Percentiles rank a stretch among this genome's conserved stretches.
phyloP scores from a whole-genome alignment of 2,329 filamentous ascomycete genomes.

The Herpotrichia juniperi region DNA sequence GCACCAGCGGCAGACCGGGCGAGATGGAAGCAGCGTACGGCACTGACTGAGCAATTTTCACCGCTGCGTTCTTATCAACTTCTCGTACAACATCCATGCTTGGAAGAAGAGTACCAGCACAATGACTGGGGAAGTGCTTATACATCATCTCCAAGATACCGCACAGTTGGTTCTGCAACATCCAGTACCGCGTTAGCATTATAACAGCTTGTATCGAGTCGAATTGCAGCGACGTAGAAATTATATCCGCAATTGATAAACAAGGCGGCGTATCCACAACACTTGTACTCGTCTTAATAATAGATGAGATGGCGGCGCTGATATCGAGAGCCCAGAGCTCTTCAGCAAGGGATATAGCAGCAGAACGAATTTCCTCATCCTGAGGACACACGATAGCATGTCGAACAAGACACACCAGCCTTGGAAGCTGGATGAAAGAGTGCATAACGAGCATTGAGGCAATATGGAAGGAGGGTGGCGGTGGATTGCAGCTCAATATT shows the following conservation, averaged over 20 bases:
- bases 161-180: slow-evolving; percentile 5
- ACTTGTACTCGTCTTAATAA: neutral
- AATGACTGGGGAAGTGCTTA: slow-evolving; percentile 5
- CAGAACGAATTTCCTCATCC: neutral
- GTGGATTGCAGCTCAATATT: neutral
- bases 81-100: neutral
- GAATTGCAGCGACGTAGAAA: neutral
- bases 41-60: slow-evolving; percentile 5
- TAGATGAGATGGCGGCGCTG: neutral
- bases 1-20: neutral
- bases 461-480: neutral
- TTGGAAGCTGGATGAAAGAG: slow-evolving; percentile 13
- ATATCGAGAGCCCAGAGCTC: slow-evolving; percentile 8
- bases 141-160: slow-evolving; percentile 1
- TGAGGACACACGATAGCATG: neutral
- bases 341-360: slow-evolving; percentile 7
- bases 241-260: neutral
- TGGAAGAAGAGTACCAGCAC: slow-evolving; percentile 1
- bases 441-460: slow-evolving; percentile 12
- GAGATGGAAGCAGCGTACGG: neutral
- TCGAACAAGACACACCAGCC: slow-evolving; percentile 11
- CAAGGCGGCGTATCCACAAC: neutral
- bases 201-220: slow-evolving; percentile 5
- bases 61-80: slow-evolving; percentile 4
- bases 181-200: slow-evolving; percentile 8